These are phyloP conservation scores for Tothia fuscella DNA, from an alignment of 2,329 filamentous ascomycete genomes.

Conservation along the genomic window DNA sequence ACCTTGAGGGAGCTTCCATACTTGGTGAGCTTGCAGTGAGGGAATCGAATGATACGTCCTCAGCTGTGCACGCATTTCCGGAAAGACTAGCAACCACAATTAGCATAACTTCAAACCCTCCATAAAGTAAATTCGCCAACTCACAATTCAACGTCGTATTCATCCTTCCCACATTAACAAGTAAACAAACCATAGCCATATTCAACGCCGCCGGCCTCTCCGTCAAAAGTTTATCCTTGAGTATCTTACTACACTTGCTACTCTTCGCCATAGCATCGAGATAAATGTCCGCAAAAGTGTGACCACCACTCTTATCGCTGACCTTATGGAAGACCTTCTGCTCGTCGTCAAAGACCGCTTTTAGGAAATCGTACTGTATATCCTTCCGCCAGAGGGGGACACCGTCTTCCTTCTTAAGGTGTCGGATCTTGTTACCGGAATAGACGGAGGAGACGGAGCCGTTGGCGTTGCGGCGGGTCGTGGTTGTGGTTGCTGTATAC, in stretches of 20 bases:
- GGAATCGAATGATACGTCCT: conserved; percentile 97
- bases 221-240: conserved; percentile 89
- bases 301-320: conserved; percentile 65
- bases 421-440: conserved; percentile 65
- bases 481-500: conserved; percentile 38
- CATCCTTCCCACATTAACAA: conserved; percentile 97
- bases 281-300: conserved; percentile 85
- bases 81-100: conserved; percentile 63
- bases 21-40: conserved; percentile 87
- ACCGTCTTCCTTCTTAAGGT: conserved; percentile 81
- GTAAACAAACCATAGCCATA: conserved; percentile 97
- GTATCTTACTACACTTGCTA: conserved; percentile 97
- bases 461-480: conserved; percentile 49
- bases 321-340: conserved; percentile 77
- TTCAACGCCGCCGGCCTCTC: conserved; percentile 87
- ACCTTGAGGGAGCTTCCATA: too few species aligned
- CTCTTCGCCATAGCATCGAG: conserved; percentile 98
- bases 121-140: conserved; percentile 19
- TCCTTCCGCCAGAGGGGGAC: conserved; percentile 78
- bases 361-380: conserved; percentile 80
- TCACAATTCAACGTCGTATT: conserved; percentile 96
- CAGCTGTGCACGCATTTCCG: conserved; percentile 95
- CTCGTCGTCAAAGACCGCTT: conserved; percentile 66
- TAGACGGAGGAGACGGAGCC: conserved; percentile 55
- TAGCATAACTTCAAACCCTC: conserved; percentile 10